Conservation (phyloP, 495 filamentous ascomycete species). For the Penicillium flavigenum region DNA sequence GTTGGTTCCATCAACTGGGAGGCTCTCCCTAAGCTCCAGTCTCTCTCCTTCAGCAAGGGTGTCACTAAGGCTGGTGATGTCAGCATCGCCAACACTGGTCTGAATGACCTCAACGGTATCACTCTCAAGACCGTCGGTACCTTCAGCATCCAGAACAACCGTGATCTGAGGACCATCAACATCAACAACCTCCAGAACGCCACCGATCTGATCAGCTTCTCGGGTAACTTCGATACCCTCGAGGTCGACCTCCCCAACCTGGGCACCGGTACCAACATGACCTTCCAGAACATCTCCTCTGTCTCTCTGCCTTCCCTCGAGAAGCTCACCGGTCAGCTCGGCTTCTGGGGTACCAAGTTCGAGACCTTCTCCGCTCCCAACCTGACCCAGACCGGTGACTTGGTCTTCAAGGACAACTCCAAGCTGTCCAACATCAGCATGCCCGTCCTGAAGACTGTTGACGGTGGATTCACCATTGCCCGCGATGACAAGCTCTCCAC, state of each 20-base stretch:
- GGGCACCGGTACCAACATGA: conserved; percentile 75
- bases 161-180: conserved; percentile 63
- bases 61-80: conserved; percentile 64
- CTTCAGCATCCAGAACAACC: conserved; percentile 83
- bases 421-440: conserved; percentile 75
- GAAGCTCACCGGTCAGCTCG: conserved; percentile 73
- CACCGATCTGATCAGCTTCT: conserved; percentile 59
- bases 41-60: conserved; percentile 62
- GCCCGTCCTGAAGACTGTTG: conserved; percentile 62
- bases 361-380: conserved; percentile 67
- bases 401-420: conserved; percentile 78
- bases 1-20: conserved; percentile 67
- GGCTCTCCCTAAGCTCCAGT: conserved; percentile 69
- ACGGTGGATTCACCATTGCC: conserved; percentile 76
- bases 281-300: conserved; percentile 77
- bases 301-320: conserved; percentile 75
- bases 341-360: conserved; percentile 81
- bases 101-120: conserved; percentile 73
- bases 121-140: conserved; percentile 60
- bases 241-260: conserved; percentile 78
- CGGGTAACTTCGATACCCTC: conserved; percentile 53
- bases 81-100: conserved; percentile 77
- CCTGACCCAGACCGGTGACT: conserved; percentile 71
- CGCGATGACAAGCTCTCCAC: conserved; percentile 75
- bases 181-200: conserved; percentile 69